Percentiles rank a stretch among this genome's conserved stretches.
phyloP scores from a whole-genome alignment of 768 basidiomycete genomes.

The Cystofilobasidium ferigula region DNA sequence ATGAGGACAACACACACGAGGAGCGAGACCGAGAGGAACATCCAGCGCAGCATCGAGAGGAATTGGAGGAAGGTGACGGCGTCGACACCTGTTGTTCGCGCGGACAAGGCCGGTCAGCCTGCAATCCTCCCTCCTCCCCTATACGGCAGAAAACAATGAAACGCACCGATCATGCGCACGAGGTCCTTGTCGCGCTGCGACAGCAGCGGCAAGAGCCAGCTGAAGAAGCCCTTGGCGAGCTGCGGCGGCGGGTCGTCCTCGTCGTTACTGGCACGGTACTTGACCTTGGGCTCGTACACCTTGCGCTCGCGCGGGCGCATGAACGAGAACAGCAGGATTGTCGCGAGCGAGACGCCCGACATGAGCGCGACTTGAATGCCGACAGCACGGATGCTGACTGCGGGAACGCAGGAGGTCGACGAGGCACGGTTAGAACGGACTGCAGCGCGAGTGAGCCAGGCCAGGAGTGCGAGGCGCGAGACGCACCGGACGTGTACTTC shows the following conservation, averaged over 20 bases:
- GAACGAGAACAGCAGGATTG: conserved; percentile 54
- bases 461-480: neutral
- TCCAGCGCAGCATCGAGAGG: conserved; percentile 60
- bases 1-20: conserved; percentile 56
- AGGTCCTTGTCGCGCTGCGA: conserved; percentile 80
- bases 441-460: neutral
- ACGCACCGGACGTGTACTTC: too few species aligned
- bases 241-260: conserved; percentile 53
- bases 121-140: neutral
- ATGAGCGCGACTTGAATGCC: conserved; percentile 37
- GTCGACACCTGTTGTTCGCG: conserved; percentile 59
- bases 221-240: conserved; percentile 69
- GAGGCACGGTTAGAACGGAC: neutral
- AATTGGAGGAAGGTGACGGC: conserved; percentile 88
- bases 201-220: conserved; percentile 80
- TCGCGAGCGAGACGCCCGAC: conserved; percentile 37
- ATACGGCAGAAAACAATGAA: neutral
- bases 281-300: conserved; percentile 58
- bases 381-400: conserved; percentile 19
- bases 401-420: neutral
- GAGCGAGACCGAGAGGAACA: conserved; percentile 35
- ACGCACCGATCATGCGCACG: conserved; percentile 42
- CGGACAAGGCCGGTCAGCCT: neutral
- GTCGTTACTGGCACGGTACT: conserved; percentile 13
- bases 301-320: conserved; percentile 75